Evolutionary conservation across 352 stramenopile species (phyloP).

Genomic region (Phytophthora quininea): DNA sequence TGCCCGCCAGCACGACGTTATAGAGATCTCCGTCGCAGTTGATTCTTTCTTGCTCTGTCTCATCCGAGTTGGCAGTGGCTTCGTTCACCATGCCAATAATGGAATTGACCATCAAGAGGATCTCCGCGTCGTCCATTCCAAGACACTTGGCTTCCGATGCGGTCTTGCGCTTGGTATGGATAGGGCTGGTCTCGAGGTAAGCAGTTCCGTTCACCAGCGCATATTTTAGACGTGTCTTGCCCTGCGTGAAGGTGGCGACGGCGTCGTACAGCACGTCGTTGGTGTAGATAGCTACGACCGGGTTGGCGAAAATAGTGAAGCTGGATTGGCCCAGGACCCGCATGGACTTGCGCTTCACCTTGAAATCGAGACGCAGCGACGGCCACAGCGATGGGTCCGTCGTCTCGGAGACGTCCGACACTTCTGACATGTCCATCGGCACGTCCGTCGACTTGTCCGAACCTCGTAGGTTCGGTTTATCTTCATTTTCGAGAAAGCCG

Average conservation of each 20-base stretch:
- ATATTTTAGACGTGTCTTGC: conserved; percentile 16
- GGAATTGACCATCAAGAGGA: neutral
- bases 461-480: neutral
- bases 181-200: conserved; percentile 13
- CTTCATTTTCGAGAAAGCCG: neutral
- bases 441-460: neutral
- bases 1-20: neutral
- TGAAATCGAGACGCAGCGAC: conserved; percentile 24
- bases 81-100: neutral
- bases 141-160: conserved; percentile 9
- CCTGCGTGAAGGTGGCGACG: conserved; percentile 7
- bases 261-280: conserved; percentile 22
- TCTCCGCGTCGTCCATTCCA: neutral
- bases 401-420: neutral
- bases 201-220: conserved; percentile 20
- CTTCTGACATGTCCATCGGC: neutral
- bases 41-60: neutral
- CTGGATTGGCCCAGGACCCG: conserved; percentile 16
- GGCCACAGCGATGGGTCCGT: conserved; percentile 5
- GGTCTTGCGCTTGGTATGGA: neutral
- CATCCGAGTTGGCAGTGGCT: neutral
- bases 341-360: conserved; percentile 27
- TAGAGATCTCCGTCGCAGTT: neutral
- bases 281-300: conserved; percentile 5
- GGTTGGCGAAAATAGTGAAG: conserved; percentile 26